Base-by-base conservation (phyloP, 768 basidiomycete genomes). In the Pisolithus microcarpus region DNA sequence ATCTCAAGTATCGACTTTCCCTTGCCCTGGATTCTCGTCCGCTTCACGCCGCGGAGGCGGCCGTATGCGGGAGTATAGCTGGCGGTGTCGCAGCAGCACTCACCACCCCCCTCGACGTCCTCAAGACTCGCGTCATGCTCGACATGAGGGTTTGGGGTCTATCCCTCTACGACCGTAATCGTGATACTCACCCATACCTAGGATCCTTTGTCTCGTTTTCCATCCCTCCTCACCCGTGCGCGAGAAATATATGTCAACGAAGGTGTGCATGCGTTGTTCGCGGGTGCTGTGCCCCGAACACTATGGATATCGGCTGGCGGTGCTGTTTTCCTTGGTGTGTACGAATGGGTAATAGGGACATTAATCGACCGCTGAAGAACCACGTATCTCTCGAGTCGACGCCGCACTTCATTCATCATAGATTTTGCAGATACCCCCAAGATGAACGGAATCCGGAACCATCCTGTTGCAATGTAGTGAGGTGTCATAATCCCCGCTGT, bases 71-170 rank as follows among this genome's bases (percentile, higher is more conserved):
- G 3, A 89, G 86, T 61, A 72, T 95, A 43, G 88, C 96, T 0
- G 96, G 96, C 7, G 95, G 87, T 0, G 71, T 89, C 24, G 93
- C 93, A 5, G 95, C 93, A 1, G 89, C 85, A 0, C 57, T 86
- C 34, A 98, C 96, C 1, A 98, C 96, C 0, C 96, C 96, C 1
- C 73, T 99, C 28, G 96, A 99, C 61, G 96, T 98, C 2, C 76
- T 96, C 31, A 99, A 99, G 66, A 99, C 96, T 1, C 79, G 96
- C 16, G 87, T 96, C 40, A 99, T 99, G 96, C 77, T 98, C 7
- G 93, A 95, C 60, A 74, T 88, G 48, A 75, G 85, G 61, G 93
- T 93, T 58, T 49, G 80, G 66, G 24, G 21, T 11, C 4, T 26
- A 45, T n/a, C 38, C 18, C 16, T 38, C 38, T 18, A 5, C 30